Base-by-base conservation (phyloP, 768 basidiomycete genomes). In the Lactifluus echinatus region DNA sequence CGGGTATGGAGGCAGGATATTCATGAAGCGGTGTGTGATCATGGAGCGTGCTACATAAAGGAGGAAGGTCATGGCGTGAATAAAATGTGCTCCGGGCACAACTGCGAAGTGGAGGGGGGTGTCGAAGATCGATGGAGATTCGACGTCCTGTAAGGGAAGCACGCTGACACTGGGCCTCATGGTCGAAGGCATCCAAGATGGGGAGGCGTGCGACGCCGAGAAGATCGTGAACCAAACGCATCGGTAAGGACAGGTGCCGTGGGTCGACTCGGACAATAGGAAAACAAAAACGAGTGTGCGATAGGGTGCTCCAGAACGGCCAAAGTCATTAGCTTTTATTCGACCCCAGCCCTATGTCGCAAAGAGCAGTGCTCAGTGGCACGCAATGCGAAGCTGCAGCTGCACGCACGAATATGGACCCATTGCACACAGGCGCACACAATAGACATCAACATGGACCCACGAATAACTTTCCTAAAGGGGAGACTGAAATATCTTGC, bases 261-360 rank as follows among this genome's bases (percentile, higher is more conserved):
- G n/a, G n/a, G n/a, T n/a, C n/a, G n/a, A n/a, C n/a, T n/a, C n/a
- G n/a, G n/a, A n/a, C n/a, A n/a, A 26, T 24, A 29, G 29, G n/a
- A 47, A 11, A 14, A 15, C 23, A 44, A 40, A 40, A 21, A 40
- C 8, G 15, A 15, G 39, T 19, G 39, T 40, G 39, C 11, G 39
- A 0, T n/a, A 2, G 24, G 14, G 24, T 14, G 17, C n/a, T 33
- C 26, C 46, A n/a, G 39, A 42, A 40, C 36, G 11, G 26, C n/a
- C 10, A n/a, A 44, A 17, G n/a, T 8, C 45, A 58, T n/a, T 53
- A 46, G 37, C 21, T 37, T 56, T 58, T 52, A 57, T 52, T 52
- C 50, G 34, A n/a, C 23, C 21, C 19, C 29, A 7, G 45, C 33
- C 21, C 14, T 26, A 17, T n/a, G 7, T 39, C 37, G 39, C 39